Base-by-base conservation (phyloP, 73 alveolate genomes). In the Breviolum minutum region DNA sequence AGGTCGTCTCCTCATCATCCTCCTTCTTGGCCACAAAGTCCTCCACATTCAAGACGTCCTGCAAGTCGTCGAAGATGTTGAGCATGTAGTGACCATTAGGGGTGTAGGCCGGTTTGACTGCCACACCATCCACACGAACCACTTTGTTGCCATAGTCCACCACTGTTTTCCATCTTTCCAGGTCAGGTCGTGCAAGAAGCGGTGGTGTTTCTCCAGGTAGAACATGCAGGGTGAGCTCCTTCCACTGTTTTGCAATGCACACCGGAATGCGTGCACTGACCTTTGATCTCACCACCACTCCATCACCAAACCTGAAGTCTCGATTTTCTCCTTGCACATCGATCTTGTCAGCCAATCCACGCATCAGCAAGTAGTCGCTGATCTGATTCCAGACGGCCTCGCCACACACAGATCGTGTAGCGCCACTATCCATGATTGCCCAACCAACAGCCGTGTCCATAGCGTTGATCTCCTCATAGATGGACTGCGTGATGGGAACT, bases 391-490 rank as follows among this genome's bases (percentile, higher is more conserved):
- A 80, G 0, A 68, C n/a, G 0, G 24, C 66, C 4, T 83, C 92
- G 2, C 92, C 92, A 10, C 60, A 40, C 60, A 83, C 92, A 0
- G 74, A 16, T 16, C 24, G 32, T 22, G 92, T 83, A 6, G 92
- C 92, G 3, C 92, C 92, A 83, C 92, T 83, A 40, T 83, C 92
- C 70, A 83, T n/a, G 29, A 82, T 82, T 2, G 74, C 74, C 74
- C 74, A 66, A 40, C 54, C 54, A 40, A 40, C 54, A 3, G 54
- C 54, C 0, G 54, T 40, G 3, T 40, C 54, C 54, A 40, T 3
- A 0, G 54, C 54, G 3, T 40, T 40, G 54, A 40, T 40, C 54
- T 40, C 54, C 54, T 40, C 54, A 0, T 40, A 3, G 3, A 40
- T 40, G 0, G 54, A 40, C 54, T 40, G 54, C 54, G 54, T 40